A percentile compares a stretch with the other conserved stretches of the same genome.
Conservation (phyloP, 75 land plant genomes). For the Isoetes taiwanensis region DNA sequence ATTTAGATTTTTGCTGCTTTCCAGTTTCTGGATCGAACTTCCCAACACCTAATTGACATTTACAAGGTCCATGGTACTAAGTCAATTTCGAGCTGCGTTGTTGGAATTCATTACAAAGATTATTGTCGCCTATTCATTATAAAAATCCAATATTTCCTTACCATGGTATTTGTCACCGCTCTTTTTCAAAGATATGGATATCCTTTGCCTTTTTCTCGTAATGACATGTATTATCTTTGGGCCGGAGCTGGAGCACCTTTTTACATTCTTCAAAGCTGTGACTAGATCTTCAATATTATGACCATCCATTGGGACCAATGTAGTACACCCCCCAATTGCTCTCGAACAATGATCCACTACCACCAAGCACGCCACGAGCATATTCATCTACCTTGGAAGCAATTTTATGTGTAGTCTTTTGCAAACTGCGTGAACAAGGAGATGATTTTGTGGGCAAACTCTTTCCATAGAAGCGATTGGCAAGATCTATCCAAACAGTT, state of each 20-base stretch:
- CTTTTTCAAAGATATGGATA: slow-evolving; percentile 68
- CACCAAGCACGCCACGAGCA: slow-evolving; percentile 93
- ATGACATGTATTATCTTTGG: slow-evolving; percentile 76
- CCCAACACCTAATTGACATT: slow-evolving; percentile 66
- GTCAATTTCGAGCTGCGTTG: neutral
- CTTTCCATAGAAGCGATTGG: no score
- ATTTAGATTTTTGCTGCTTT: slow-evolving; percentile 16
- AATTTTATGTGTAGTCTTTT: slow-evolving; percentile 63
- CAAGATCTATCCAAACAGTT: no score
- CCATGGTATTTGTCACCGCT: slow-evolving; percentile 82
- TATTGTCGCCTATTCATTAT: no score
- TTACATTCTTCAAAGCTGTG: slow-evolving; percentile 69
- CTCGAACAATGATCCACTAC: slow-evolving; percentile 61
- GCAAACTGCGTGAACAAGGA: no score
- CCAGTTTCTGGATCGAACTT: slow-evolving; percentile 82
- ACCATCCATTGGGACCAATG: slow-evolving; percentile 83
- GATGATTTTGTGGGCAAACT: no score
- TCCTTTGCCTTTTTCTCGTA: slow-evolving; percentile 84
- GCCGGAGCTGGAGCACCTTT: slow-evolving; percentile 54
- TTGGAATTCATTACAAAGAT: no score
- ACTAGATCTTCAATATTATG: slow-evolving; percentile 67
- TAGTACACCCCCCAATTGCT: slow-evolving; percentile 85
- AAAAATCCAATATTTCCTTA: slow-evolving; percentile 2
- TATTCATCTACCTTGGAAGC: slow-evolving; percentile 89
- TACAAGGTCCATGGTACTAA: no score